Evolutionary conservation across 441 rosid genomes (phyloP).

Genomic region (Kokia cookei): DNA sequence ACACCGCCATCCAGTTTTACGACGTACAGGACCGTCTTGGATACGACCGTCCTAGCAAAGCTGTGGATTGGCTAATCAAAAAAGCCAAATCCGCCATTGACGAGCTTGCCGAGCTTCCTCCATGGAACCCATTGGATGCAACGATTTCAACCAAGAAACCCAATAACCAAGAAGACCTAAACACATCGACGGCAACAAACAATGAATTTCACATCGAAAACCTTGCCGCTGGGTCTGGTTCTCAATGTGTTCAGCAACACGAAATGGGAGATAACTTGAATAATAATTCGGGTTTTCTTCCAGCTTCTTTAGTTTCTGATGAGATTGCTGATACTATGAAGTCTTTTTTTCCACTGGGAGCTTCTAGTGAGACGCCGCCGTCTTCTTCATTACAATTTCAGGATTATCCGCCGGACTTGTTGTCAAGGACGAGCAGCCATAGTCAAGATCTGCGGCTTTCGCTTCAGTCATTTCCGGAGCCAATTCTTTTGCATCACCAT

Average conservation of each 20-base stretch:
- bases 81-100: slow-evolving; percentile 86
- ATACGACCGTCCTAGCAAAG: slow-evolving; percentile 89
- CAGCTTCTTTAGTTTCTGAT: slow-evolving; percentile 61
- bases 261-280: slow-evolving; percentile 30
- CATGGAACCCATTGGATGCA: slow-evolving; percentile 62
- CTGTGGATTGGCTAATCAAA: slow-evolving; percentile 86
- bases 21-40: slow-evolving; percentile 96
- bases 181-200: neutral
- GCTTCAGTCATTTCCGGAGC: slow-evolving; percentile 66
- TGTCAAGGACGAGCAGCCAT: slow-evolving; percentile 45
- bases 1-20: slow-evolving; percentile 90
- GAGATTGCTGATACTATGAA: slow-evolving; percentile 73
- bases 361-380: slow-evolving; percentile 26
- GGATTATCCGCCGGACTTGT: too few relatives aligned
- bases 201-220: slow-evolving; percentile 17
- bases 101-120: slow-evolving; percentile 77
- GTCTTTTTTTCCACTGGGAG: slow-evolving; percentile 71
- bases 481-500: slow-evolving; percentile 40
- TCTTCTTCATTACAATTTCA: too few relatives aligned
- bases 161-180: slow-evolving; percentile 18
- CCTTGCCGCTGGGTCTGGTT: slow-evolving; percentile 12
- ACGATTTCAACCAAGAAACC: slow-evolving; percentile 24
- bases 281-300: slow-evolving; percentile 40
- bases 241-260: slow-evolving; percentile 19
- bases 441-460: slow-evolving; percentile 85